A percentile compares a stretch with the other conserved stretches of the same genome.
phyloP scores from a whole-genome alignment of 2,329 filamentous ascomycete genomes.

The Aplosporella prunicola region DNA sequence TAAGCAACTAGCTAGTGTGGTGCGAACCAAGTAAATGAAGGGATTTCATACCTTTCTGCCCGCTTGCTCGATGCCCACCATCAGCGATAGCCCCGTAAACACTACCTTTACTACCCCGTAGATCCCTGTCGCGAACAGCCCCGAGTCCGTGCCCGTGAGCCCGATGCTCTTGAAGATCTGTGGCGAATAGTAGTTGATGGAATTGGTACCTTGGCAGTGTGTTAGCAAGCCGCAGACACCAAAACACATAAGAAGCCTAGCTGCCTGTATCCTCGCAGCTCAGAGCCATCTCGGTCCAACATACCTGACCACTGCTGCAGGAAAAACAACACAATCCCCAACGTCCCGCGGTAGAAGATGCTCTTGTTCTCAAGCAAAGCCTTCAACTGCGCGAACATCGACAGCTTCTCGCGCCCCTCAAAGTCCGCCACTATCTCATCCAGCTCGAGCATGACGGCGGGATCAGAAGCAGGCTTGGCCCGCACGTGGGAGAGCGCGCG shows the following conservation, averaged over 20 bases:
- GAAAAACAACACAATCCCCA: slow-evolving; percentile 37
- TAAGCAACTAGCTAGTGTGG: neutral
- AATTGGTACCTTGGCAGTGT: too few species aligned
- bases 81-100: slow-evolving; percentile 34
- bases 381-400: slow-evolving; percentile 30
- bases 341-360: slow-evolving; percentile 32
- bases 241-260: too few species aligned
- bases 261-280: too few species aligned
- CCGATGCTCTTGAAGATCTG: slow-evolving; percentile 38
- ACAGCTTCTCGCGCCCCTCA: slow-evolving; percentile 33
- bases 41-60: slow-evolving; percentile 29
- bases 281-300: too few species aligned
- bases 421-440: slow-evolving; percentile 35
- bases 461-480: slow-evolving; percentile 25
- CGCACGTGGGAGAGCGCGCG: slow-evolving; percentile 32
- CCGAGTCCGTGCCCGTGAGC: slow-evolving; percentile 27
- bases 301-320: slow-evolving; percentile 32
- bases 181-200: slow-evolving; percentile 34
- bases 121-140: slow-evolving; percentile 38
- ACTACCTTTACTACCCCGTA: slow-evolving; percentile 40
- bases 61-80: slow-evolving; percentile 37
- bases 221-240: too few species aligned
- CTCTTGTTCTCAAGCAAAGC: slow-evolving; percentile 28
- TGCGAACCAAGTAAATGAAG: neutral
- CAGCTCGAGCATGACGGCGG: slow-evolving; percentile 30